These are phyloP conservation scores for Cinchona pubescens DNA, from an alignment of 257 asterid genomes.

Conservation along the genomic window DNA sequence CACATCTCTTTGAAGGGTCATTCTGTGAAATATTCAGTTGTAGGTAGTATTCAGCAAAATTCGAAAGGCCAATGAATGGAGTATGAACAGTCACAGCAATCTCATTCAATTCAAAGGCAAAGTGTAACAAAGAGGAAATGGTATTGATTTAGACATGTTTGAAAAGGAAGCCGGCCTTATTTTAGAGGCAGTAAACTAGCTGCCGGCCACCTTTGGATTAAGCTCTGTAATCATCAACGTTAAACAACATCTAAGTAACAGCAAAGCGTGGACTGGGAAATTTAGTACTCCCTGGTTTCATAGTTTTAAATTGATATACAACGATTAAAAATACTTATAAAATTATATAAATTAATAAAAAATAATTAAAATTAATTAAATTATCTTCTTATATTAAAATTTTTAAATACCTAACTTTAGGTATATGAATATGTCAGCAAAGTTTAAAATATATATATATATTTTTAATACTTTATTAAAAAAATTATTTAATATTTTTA, in stretches of 20 bases:
- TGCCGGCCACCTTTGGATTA: constrained; percentile 19
- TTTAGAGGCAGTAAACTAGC: neutral
- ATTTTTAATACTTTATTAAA: no score
- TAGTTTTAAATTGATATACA: no score
- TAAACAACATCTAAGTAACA: neutral
- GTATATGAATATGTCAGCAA: no score
- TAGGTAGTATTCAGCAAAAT: neutral
- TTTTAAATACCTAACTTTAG: no score
- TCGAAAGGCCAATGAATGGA: neutral
- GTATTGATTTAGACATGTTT: neutral
- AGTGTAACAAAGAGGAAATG: neutral
- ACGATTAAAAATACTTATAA: no score
- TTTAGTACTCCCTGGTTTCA: no score
- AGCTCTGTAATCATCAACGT: constrained; percentile 12
- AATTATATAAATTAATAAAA: no score
- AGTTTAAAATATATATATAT: no score
- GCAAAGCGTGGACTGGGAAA: neutral
- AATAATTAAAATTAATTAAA: no score
- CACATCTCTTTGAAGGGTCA: neutral
- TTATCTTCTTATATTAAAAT: no score
- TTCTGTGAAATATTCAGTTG: no score
- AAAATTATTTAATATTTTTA: no score
- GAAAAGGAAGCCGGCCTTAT: constrained; percentile 6
- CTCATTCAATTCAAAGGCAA: neutral
- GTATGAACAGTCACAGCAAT: neutral